phyloP scores from a whole-genome alignment of 345 rosid species.

The Durio zibethinus region DNA sequence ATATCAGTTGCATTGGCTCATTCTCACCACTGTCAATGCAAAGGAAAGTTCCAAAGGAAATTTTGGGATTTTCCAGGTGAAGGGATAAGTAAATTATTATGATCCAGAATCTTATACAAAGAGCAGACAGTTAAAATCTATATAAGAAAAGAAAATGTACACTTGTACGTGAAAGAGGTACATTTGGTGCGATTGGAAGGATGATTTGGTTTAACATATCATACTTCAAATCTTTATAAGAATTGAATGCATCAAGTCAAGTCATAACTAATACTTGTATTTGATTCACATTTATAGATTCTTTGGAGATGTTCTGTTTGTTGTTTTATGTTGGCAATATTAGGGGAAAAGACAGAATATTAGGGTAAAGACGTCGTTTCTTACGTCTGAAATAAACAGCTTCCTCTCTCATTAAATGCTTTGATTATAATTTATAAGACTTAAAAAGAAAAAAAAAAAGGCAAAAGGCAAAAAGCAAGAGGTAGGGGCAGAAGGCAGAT shows the following conservation, averaged over 20 bases:
- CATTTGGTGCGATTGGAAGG: neutral
- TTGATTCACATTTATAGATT: too few species aligned
- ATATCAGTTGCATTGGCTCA: neutral
- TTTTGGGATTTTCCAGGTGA: neutral
- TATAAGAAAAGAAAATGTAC: neutral
- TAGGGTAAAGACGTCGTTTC: neutral
- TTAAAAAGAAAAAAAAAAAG: neutral
- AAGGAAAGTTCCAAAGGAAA: conserved; percentile 15
- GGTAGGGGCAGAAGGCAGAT: too few species aligned
- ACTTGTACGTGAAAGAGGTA: neutral
- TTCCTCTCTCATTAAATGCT: neutral
- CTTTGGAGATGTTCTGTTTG: neutral
- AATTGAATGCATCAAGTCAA: too few species aligned
- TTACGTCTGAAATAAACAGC: neutral
- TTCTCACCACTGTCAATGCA: conserved; percentile 1
- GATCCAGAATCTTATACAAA: neutral
- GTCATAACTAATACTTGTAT: too few species aligned
- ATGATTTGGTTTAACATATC: neutral
- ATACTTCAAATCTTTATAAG: too few species aligned
- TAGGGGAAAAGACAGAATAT: neutral
- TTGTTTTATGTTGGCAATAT: neutral
- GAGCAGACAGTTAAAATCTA: neutral
- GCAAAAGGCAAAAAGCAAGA: neutral
- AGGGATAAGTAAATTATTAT: neutral
- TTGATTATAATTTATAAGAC: too few species aligned